Conservation (phyloP, 805 yeast genomes). For the Barnettozyma pratensis region DNA sequence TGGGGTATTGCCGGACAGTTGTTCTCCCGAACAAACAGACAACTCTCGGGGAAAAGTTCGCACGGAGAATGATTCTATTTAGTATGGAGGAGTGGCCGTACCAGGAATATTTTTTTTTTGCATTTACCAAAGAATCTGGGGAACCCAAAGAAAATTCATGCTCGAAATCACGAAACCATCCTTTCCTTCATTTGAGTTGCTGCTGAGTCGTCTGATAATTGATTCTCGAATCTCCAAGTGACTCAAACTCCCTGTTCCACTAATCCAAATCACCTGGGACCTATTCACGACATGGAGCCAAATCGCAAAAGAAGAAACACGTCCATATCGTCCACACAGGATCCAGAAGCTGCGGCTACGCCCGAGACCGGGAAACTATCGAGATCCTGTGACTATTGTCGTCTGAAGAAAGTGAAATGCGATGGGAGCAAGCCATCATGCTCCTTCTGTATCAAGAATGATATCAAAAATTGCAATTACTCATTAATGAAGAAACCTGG, state of each 20-base stretch:
- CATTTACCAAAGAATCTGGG: too few relatives aligned
- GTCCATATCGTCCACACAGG: neutral
- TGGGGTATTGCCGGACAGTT: neutral
- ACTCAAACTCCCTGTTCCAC: neutral
- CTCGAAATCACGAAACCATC: too few relatives aligned
- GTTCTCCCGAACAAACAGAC: neutral
- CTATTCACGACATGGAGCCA: neutral
- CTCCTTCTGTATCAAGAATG: slow-evolving; percentile 15
- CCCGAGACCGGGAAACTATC: slow-evolving; percentile 11
- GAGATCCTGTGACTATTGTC: slow-evolving; percentile 20
- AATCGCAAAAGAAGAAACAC: slow-evolving; percentile 2
- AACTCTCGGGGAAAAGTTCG: too few relatives aligned
- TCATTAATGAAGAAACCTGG: slow-evolving; percentile 22
- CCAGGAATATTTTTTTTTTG: neutral
- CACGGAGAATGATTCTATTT: neutral
- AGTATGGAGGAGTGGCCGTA: neutral
- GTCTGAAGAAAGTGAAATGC: slow-evolving; percentile 21
- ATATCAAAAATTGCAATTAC: slow-evolving; percentile 10
- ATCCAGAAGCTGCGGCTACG: neutral
- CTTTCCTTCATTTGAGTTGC: too few relatives aligned
- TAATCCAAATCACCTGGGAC: neutral
- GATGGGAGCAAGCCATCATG: slow-evolving; percentile 19
- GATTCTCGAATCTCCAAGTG: too few relatives aligned
- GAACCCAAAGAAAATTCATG: too few relatives aligned
- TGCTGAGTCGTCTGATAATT: too few relatives aligned